Conservation (phyloP, 495 filamentous ascomycete species). For the Copromyces sp. region DNA sequence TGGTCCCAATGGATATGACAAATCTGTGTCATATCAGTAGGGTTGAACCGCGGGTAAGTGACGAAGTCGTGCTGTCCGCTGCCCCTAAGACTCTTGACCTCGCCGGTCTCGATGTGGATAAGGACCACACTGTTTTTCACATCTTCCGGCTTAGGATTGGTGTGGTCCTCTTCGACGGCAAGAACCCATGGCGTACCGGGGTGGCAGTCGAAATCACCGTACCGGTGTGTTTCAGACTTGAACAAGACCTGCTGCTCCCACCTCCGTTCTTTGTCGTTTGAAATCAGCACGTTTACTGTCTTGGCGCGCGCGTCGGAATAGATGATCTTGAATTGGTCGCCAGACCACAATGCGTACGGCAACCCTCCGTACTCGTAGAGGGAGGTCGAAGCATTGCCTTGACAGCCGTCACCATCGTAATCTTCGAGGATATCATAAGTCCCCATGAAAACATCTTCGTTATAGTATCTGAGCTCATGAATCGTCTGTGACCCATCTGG, state of each 20-base stretch:
- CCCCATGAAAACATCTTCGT: constrained; percentile 6
- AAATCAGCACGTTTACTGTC: constrained; percentile 28
- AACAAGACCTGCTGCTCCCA: constrained; percentile 14
- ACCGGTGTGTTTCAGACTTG: constrained; percentile 23
- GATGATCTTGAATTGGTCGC: constrained; percentile 24
- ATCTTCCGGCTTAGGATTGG: constrained; percentile 7
- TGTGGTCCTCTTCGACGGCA: constrained; percentile 39
- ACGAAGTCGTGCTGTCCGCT: constrained; percentile 39
- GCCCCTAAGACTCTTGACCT: constrained; percentile 11
- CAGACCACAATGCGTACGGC: constrained; percentile 20
- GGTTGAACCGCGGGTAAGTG: constrained; percentile 36
- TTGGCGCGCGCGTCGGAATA: constrained; percentile 30
- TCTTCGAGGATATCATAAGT: constrained; percentile 30
- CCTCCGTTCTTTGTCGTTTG: constrained; percentile 4
- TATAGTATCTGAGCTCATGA: constrained; percentile 16
- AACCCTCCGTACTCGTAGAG: constrained; percentile 40
- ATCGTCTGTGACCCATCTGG: constrained; percentile 20
- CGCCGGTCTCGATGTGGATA: constrained; percentile 22
- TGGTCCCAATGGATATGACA: constrained; percentile 43
- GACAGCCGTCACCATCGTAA: constrained; percentile 5
- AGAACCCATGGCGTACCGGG: constrained; percentile 27
- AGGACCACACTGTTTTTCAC: constrained; percentile 27
- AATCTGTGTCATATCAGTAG: constrained; percentile 27
- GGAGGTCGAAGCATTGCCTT: constrained; percentile 22
- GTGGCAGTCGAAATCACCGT: constrained; percentile 31